phyloP scores from a whole-genome alignment of 768 basidiomycete genomes.

The Collybia sordida region DNA sequence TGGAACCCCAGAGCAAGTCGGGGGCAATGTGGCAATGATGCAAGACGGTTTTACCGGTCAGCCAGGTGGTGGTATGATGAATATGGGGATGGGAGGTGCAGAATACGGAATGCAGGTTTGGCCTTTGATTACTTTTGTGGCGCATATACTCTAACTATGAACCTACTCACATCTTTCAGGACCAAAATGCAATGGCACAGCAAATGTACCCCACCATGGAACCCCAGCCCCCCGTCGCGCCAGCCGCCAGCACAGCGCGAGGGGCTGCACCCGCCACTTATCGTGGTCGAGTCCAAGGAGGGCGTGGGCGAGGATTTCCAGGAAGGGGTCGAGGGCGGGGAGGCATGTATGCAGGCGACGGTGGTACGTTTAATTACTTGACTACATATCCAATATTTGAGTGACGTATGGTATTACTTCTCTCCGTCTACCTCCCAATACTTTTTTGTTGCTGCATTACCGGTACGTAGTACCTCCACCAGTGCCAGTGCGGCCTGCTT shows the following conservation, averaged over 20 bases:
- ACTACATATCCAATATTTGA: slow-evolving; percentile 6
- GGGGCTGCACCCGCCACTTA: slow-evolving; percentile 29
- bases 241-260: slow-evolving; percentile 42
- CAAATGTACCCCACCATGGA: slow-evolving; percentile 73
- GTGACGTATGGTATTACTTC: slow-evolving; percentile 10
- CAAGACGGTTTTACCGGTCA: slow-evolving; percentile 44
- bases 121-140: slow-evolving; percentile 1
- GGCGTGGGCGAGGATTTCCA: slow-evolving; percentile 42
- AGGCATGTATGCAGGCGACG: slow-evolving; percentile 34
- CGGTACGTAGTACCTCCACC: slow-evolving; percentile 33
- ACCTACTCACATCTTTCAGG: slow-evolving; percentile 35
- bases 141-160: not conserved
- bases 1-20: slow-evolving; percentile 42
- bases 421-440: not conserved
- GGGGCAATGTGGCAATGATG: slow-evolving; percentile 42
- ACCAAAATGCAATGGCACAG: slow-evolving; percentile 59
- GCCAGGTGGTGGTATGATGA: slow-evolving; percentile 56
- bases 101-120: slow-evolving; percentile 79
- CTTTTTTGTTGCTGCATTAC: slow-evolving; percentile 5
- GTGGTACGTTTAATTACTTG: slow-evolving; percentile 28
- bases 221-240: slow-evolving; percentile 40
- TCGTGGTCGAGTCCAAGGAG: slow-evolving; percentile 33
- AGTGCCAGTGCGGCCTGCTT: slow-evolving; percentile 72
- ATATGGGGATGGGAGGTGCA: slow-evolving; percentile 60
- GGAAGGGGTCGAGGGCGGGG: slow-evolving; percentile 44